These are phyloP conservation scores for Aegilops sharonensis DNA, from an alignment of 176 grass and related monocot genomes.

Conservation along the genomic window DNA sequence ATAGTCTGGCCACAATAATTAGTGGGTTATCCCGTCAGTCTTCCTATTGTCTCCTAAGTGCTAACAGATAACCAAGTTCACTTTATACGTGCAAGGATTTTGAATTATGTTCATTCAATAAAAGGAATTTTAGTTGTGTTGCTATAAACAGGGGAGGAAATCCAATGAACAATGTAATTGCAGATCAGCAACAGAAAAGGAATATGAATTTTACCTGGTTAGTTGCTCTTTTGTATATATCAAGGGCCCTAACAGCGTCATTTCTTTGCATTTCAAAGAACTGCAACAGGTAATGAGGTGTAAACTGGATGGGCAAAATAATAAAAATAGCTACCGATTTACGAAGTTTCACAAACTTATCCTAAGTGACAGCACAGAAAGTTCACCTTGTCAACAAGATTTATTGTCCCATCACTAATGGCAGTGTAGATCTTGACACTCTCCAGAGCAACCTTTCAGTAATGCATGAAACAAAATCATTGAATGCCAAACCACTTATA, in stretches of 20 bases:
- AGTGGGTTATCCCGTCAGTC: not conserved
- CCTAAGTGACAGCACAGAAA: not conserved
- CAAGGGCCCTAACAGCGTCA: conserved; percentile 92
- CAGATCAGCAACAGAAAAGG: not conserved
- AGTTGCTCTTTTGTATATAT: conserved; percentile 94
- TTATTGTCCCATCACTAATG: conserved; percentile 88
- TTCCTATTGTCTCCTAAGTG: not conserved
- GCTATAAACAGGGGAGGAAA: not conserved
- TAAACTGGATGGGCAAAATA: conserved; percentile 31
- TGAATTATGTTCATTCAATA: not conserved
- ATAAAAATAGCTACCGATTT: conserved; percentile 19
- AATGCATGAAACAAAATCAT: conserved; percentile 44
- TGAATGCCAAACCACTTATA: conserved; percentile 9
- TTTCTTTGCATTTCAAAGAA: conserved; percentile 99
- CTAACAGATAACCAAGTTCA: not conserved
- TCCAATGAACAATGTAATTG: not conserved
- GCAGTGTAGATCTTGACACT: conserved; percentile 96
- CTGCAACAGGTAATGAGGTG: conserved; percentile 44
- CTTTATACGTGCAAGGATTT: not conserved
- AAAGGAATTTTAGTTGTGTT: not conserved
- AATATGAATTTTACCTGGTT: conserved; percentile 63
- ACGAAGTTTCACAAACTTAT: not conserved
- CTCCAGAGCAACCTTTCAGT: conserved; percentile 79
- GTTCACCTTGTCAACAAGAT: conserved; percentile 96
- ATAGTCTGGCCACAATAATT: not conserved